Conservation (phyloP, 345 rosid species). For the Populus euphratica region DNA sequence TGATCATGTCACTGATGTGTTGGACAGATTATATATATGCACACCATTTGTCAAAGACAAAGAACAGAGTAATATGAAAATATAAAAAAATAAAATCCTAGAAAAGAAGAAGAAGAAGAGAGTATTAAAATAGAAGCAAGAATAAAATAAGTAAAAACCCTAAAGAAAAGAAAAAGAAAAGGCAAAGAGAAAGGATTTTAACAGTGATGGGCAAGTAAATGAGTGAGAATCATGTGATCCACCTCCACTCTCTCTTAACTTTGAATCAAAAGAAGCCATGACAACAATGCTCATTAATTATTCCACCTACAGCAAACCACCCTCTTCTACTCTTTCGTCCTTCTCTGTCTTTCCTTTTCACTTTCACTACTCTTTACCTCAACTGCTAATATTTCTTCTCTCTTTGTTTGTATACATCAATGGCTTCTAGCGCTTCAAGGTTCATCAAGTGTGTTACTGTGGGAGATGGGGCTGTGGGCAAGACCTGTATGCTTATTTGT, state of each 20-base stretch:
- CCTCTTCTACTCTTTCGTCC: not conserved
- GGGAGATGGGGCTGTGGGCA: constrained; percentile 86
- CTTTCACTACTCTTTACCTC: not conserved
- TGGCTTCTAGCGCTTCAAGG: constrained; percentile 69
- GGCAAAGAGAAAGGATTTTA: constrained; percentile 3
- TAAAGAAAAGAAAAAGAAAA: not conserved
- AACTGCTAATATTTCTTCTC: not conserved
- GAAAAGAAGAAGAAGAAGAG: not conserved
- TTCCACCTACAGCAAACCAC: constrained; percentile 26
- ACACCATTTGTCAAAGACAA: not conserved
- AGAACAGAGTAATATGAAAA: not conserved
- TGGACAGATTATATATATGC: no score
- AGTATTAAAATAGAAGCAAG: not conserved
- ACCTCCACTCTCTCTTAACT: constrained; percentile 25
- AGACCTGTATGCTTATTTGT: constrained; percentile 86
- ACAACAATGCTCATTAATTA: constrained; percentile 16
- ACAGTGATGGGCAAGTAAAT: constrained; percentile 14
- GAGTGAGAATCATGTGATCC: constrained; percentile 66
- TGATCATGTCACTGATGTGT: no score
- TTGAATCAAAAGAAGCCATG: constrained; percentile 17
- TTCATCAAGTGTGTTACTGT: constrained; percentile 85
- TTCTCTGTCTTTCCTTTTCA: not conserved
- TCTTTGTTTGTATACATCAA: constrained; percentile 18
- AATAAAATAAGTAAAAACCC: not conserved
- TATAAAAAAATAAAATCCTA: not conserved